These are phyloP conservation scores for Heliosperma pusillum DNA, from an alignment of 148 eudicot species.

Conservation along the genomic window DNA sequence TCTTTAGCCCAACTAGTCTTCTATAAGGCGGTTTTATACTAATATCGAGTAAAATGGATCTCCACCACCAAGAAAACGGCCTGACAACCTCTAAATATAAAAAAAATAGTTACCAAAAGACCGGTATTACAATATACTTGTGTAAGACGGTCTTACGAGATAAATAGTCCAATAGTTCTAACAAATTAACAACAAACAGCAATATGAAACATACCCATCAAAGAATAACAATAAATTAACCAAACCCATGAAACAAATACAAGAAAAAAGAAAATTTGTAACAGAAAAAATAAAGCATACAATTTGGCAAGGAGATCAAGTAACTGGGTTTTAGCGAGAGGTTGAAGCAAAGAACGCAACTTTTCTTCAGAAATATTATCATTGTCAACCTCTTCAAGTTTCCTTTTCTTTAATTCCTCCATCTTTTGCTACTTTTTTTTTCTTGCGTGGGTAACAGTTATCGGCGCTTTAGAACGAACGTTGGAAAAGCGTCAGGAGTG, in stretches of 20 bases:
- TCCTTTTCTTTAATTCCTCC: slow-evolving; percentile 63
- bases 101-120: too few species aligned
- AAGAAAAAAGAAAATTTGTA: not conserved
- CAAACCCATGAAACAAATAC: not conserved
- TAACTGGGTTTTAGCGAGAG: slow-evolving; percentile 57
- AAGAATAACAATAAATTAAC: not conserved
- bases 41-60: too few species aligned
- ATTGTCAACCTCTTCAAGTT: slow-evolving; percentile 41
- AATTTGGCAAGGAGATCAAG: slow-evolving; percentile 55
- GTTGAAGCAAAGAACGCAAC: slow-evolving; percentile 53
- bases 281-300: slow-evolving; percentile 25
- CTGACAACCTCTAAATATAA: too few species aligned
- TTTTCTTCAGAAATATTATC: slow-evolving; percentile 33
- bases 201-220: slow-evolving; percentile 13
- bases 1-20: too few species aligned
- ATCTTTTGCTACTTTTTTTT: slow-evolving; percentile 23
- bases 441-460: not conserved
- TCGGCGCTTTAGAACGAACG: not conserved
- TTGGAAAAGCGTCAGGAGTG: not conserved
- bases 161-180: not conserved
- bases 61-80: too few species aligned
- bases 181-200: not conserved
- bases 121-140: too few species aligned
- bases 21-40: too few species aligned
- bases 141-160: not conserved